These are phyloP conservation scores for Rhizopogon roseolus DNA, from an alignment of 768 basidiomycete genomes.

Conservation along the genomic window DNA sequence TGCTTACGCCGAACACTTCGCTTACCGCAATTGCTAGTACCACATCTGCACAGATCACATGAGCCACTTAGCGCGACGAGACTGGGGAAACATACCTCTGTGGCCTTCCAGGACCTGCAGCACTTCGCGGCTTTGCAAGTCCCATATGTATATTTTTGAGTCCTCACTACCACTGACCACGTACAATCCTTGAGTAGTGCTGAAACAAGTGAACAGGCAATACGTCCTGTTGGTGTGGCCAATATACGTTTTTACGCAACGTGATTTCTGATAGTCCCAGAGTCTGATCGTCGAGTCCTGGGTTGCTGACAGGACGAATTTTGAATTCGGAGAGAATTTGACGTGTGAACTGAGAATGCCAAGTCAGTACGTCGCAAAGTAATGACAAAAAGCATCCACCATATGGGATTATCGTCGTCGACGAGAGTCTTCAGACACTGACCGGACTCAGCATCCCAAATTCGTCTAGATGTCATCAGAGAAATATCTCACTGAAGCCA, in stretches of 20 bases:
- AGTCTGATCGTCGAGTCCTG: conserved; percentile 92
- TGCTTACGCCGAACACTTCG: conserved; percentile 1
- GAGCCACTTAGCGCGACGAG: not conserved
- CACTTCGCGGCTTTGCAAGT: conserved; percentile 76
- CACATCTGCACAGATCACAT: conserved; percentile 32
- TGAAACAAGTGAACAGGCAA: conserved; percentile 70
- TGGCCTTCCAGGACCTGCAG: conserved; percentile 77
- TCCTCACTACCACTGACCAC: conserved; percentile 91
- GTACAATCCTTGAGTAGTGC: conserved; percentile 52
- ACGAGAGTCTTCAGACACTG: conserved; percentile 97
- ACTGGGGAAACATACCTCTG: conserved; percentile 46
- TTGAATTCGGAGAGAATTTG: conserved; percentile 88
- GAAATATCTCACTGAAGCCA: not conserved
- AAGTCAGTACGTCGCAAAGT: conserved; percentile 3
- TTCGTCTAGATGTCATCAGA: conserved; percentile 53
- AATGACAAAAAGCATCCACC: conserved; percentile 36
- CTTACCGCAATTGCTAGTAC: conserved; percentile 76
- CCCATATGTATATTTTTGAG: conserved; percentile 84
- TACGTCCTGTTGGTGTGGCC: conserved; percentile 87
- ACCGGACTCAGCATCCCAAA: conserved; percentile 97
- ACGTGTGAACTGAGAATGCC: conserved; percentile 65
- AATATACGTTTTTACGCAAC: conserved; percentile 88
- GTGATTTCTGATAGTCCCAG: conserved; percentile 91
- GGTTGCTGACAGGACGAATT: conserved; percentile 84
- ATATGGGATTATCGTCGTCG: conserved; percentile 94